Evolutionary conservation across 257 asterid genomes (phyloP), one percentile per base, ranked within the genome.

Genomic region (Gentiana straminea): DNA sequence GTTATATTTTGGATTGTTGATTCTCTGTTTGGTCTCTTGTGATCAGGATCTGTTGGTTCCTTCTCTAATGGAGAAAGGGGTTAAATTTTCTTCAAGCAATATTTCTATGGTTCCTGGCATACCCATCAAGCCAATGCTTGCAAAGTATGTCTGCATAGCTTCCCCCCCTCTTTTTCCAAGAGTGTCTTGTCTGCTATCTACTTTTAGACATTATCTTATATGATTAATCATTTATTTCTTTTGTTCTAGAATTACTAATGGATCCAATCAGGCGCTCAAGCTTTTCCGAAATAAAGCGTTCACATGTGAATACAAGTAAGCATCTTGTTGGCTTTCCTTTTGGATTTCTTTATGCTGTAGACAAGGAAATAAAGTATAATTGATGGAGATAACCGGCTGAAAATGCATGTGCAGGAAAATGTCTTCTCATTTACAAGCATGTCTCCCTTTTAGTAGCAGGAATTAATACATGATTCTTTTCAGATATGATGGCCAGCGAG

Each of bases 401-500:
- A 11, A 15, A 24, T 54, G 24, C 24, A 39, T 67, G 44, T 11
- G 24, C n/a, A n/a, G 6, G 11, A 32, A 24, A 24, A 24, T 24
- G 12, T 3, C 5, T 3, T 37, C 24, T 1, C 11, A 7, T 48
- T 33, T 12, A 50, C 33, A 2, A 47, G 47, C 24, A 13, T 55
- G n/a, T 48, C 62, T 32, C 37, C 10, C 33, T 8, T 58, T 50
- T 8, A 13, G 48, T 58, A 39, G 33, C 12, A 48, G 43, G 59
- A 32, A 13, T 13, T 43, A 35, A 13, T 50, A 39, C 47, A 49
- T 38, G 46, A 73, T 64, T 62, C 61, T 63, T 76, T 66, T 59
- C 78, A 89, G 97, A 68, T 89, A 89, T 73, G 97, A 89, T 73
- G 97, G 97, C 70, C 97, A 89, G 71, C 89, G 97, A 65, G 97